phyloP scores from a whole-genome alignment of 2,329 filamentous ascomycete species.

The Furcasterigmium furcatum region DNA sequence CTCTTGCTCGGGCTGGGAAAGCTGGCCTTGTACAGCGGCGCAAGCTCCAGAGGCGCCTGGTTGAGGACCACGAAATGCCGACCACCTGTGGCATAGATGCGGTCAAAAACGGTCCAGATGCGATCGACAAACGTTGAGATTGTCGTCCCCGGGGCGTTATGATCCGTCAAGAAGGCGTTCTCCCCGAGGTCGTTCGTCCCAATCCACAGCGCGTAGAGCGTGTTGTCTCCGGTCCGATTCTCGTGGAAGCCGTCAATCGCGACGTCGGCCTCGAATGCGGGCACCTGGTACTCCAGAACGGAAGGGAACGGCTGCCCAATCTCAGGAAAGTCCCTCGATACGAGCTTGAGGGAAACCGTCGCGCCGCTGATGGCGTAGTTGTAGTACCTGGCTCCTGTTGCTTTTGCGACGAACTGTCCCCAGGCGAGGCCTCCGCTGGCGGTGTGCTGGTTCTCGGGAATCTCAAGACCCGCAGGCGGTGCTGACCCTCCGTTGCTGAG shows the following conservation, averaged over 20 bases:
- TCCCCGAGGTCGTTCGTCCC: conserved; percentile 76
- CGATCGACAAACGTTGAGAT: conserved; percentile 66
- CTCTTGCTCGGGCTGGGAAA: conserved; percentile 45
- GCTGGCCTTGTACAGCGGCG: conserved; percentile 57
- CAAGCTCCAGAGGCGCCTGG: conserved; percentile 61
- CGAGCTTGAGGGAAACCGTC: conserved; percentile 67
- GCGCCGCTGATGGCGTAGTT: conserved; percentile 74
- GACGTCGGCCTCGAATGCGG: conserved; percentile 50
- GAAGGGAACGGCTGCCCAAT: conserved; percentile 59
- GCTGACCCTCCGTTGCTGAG: conserved; percentile 49
- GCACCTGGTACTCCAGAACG: conserved; percentile 58
- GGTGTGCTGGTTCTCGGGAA: conserved; percentile 46
- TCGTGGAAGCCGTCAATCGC: conserved; percentile 37
- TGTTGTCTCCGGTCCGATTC: conserved; percentile 49
- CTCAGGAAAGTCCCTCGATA: conserved; percentile 46
- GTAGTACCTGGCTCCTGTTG: conserved; percentile 52
- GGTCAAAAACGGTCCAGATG: conserved; percentile 60
- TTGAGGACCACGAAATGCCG: conserved; percentile 73
- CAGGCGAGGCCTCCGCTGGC: conserved; percentile 65
- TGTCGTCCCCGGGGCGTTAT: conserved; percentile 54
- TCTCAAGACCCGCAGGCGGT: conserved; percentile 57
- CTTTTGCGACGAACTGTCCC: conserved; percentile 63
- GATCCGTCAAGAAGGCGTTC: conserved; percentile 62
- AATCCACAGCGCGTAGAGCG: conserved; percentile 76
- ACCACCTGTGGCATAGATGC: conserved; percentile 62